Conservation (phyloP, 179 eudicot genomes). For the Pouteria campechiana region DNA sequence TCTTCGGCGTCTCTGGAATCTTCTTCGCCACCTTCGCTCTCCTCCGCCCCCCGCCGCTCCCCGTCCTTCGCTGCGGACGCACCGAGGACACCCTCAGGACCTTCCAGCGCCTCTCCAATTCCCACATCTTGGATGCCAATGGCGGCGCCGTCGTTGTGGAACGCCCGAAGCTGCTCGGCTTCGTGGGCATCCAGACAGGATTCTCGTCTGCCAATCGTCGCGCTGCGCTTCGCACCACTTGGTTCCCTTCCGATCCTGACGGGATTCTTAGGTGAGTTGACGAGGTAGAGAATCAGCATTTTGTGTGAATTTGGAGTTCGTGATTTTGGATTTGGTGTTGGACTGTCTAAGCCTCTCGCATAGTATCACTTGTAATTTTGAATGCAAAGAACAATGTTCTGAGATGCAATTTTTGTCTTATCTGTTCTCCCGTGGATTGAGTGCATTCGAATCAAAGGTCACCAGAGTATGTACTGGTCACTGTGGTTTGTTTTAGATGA, state of each 20-base stretch:
- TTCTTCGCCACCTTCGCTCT: slow-evolving; percentile 30
- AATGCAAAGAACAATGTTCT: no score
- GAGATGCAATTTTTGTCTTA: no score
- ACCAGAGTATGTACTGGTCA: no score
- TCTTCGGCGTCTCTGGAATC: slow-evolving; percentile 30
- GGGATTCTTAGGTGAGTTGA: slow-evolving; percentile 37
- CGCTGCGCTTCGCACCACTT: slow-evolving; percentile 34
- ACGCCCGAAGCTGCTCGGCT: slow-evolving; percentile 45
- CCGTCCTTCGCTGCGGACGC: slow-evolving; percentile 39
- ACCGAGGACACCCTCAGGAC: slow-evolving; percentile 39
- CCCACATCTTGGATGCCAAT: slow-evolving; percentile 13
- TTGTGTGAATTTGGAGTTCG: no score
- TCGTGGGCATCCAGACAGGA: slow-evolving; percentile 56
- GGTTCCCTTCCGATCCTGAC: slow-evolving; percentile 63
- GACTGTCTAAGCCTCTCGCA: no score
- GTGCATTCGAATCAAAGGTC: no score
- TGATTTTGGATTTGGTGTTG: no score
- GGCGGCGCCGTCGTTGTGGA: slow-evolving; percentile 9
- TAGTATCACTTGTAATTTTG: no score
- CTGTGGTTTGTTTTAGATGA: no score
- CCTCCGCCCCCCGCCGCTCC: slow-evolving; percentile 17
- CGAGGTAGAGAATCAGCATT: no score
- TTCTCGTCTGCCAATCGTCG: slow-evolving; percentile 34
- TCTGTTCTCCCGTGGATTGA: no score
- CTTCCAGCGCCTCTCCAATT: slow-evolving; percentile 13